Evolutionary conservation across 2,329 filamentous ascomycete genomes (phyloP).

Genomic region (Fusarium sp.): DNA sequence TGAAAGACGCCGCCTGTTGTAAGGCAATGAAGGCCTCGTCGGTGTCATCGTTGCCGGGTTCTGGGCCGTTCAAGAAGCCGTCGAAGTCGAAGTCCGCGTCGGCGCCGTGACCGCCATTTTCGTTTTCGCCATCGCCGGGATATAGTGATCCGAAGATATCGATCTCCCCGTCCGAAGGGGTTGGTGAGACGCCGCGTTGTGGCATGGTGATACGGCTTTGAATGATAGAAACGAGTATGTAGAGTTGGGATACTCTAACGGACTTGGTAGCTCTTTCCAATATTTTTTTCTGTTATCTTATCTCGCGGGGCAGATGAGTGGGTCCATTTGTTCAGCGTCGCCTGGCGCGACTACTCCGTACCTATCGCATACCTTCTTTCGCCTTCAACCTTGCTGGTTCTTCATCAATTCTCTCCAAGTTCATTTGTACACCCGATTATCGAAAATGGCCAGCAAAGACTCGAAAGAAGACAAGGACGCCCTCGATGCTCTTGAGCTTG

Average conservation of each 20-base stretch:
- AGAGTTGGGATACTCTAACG: constrained; percentile 17
- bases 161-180: constrained; percentile 88
- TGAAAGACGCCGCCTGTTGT: constrained; percentile 86
- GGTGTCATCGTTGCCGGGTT: constrained; percentile 67
- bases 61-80: constrained; percentile 69
- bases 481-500: constrained; percentile 83
- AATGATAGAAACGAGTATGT: constrained; percentile 16
- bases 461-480: constrained; percentile 76
- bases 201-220: constrained; percentile 67
- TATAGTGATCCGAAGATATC: constrained; percentile 88
- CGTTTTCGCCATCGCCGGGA: constrained; percentile 68
- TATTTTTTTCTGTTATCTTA: constrained; percentile 59
- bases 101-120: constrained; percentile 53
- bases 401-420: constrained; percentile 16
- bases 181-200: constrained; percentile 81
- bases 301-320: constrained; percentile 52
- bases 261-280: constrained; percentile 36
- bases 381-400: constrained; percentile 6
- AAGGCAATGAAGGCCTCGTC: constrained; percentile 94
- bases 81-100: constrained; percentile 68
- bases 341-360: constrained; percentile 3
- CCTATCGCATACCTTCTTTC: constrained; percentile 26
- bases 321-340: constrained; percentile 22
- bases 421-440: no score
- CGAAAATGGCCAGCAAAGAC: constrained; percentile 55